Percentiles rank a stretch among this genome's conserved stretches.
phyloP scores from a whole-genome alignment of 208 protist species.

The Leishmania arabica region DNA sequence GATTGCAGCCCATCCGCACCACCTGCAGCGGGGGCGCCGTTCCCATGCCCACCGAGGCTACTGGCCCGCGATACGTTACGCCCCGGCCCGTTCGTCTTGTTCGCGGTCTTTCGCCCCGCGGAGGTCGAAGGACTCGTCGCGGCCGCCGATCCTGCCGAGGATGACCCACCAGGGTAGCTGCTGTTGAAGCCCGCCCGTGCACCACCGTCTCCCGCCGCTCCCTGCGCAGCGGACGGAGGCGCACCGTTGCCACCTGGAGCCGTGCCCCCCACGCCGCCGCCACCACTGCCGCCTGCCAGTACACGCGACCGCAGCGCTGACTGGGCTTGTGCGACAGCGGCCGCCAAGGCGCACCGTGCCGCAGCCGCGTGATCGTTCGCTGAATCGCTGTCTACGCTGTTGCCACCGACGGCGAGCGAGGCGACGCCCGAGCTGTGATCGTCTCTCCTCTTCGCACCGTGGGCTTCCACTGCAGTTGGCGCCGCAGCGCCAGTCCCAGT shows the following conservation, averaged over 20 bases:
- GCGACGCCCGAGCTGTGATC: not conserved
- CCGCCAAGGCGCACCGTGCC: conserved; percentile 18
- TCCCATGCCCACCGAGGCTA: not conserved
- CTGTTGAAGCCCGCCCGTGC: conserved; percentile 1
- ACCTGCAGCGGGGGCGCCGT: not conserved
- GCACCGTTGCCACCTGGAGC: not conserved
- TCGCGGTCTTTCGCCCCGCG: conserved; percentile 2
- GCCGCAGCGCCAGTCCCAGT: not conserved
- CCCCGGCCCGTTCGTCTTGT: not conserved
- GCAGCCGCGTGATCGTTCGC: not conserved
- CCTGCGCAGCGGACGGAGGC: not conserved
- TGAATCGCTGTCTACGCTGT: conserved; percentile 1
- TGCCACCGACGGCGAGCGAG: not conserved
- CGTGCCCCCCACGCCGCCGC: not conserved
- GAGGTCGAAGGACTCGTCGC: conserved; percentile 3
- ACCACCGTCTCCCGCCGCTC: not conserved
- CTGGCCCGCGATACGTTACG: not conserved
- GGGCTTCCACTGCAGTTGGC: conserved; percentile 4
- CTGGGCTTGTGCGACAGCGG: conserved; percentile 30
- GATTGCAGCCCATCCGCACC: not conserved
- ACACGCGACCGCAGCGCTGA: conserved; percentile 25
- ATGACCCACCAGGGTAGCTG: conserved; percentile 3
- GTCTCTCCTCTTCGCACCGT: not conserved
- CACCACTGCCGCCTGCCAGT: conserved; percentile 7
- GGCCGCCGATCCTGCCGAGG: not conserved